Percentiles rank a stretch among this genome's conserved stretches.
phyloP scores from a whole-genome alignment of 768 basidiomycete species.

The Cyclocybe cylindracea region DNA sequence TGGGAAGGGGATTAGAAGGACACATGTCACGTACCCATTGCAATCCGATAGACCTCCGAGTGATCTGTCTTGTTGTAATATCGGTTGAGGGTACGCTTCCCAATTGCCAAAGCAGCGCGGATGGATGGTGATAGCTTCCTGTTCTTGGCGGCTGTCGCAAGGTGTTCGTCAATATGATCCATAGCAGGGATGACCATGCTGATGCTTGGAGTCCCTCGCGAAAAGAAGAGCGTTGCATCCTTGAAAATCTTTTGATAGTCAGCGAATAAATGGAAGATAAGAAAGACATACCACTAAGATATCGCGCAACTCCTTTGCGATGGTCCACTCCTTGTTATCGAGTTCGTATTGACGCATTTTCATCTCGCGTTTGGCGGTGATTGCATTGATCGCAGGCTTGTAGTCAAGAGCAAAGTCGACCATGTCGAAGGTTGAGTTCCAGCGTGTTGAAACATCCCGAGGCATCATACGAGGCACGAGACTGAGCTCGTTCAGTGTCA shows the following conservation, averaged over 20 bases:
- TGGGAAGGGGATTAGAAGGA: too few relatives aligned
- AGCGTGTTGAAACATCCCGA: slow-evolving; percentile 35
- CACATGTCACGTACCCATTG: slow-evolving; percentile 35
- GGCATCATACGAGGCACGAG: slow-evolving; percentile 29
- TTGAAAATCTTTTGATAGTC: slow-evolving; percentile 9
- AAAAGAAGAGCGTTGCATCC: slow-evolving; percentile 23
- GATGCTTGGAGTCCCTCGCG: slow-evolving; percentile 8
- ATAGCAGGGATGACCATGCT: slow-evolving; percentile 14
- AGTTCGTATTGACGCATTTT: slow-evolving; percentile 25
- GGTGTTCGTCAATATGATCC: slow-evolving; percentile 9
- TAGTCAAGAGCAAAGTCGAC: slow-evolving; percentile 29
- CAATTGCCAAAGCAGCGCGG: neutral
- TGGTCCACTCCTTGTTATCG: slow-evolving; percentile 27
- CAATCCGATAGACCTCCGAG: slow-evolving; percentile 30
- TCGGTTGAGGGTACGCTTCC: slow-evolving; percentile 29
- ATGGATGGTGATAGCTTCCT: slow-evolving; percentile 1
- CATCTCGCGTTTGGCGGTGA: slow-evolving; percentile 20
- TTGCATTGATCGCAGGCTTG: slow-evolving; percentile 18
- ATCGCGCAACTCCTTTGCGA: slow-evolving; percentile 28
- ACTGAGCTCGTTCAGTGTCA: slow-evolving; percentile 6
- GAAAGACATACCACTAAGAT: slow-evolving; percentile 26
- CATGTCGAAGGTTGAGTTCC: slow-evolving; percentile 42
- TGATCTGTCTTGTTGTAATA: slow-evolving; percentile 31
- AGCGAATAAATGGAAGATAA: neutral
- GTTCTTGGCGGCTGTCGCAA: neutral